Percentiles rank a stretch among this genome's conserved stretches.
Conservation (phyloP, 192 early-diverging fungal genomes). For the Diversispora eburnea region DNA sequence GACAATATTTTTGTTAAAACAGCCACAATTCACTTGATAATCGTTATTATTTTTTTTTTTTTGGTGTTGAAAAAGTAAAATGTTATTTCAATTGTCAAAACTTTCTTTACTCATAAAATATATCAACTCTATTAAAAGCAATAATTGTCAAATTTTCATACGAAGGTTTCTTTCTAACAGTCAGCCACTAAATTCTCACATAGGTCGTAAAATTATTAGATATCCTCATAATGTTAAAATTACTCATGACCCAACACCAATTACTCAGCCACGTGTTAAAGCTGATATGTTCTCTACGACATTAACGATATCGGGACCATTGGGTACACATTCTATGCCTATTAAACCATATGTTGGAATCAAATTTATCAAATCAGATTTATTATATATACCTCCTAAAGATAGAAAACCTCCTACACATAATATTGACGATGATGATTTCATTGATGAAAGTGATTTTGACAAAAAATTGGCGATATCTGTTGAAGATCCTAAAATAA, state of each 20-base stretch:
- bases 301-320: constrained; percentile 74
- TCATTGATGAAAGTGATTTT: constrained; percentile 8
- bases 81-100: no score
- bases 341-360: constrained; percentile 79
- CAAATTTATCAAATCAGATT: constrained; percentile 32
- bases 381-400: constrained; percentile 7
- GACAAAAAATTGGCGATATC: constrained; percentile 50
- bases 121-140: no score
- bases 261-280: constrained; percentile 60
- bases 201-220: constrained; percentile 75
- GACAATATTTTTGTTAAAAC: no score
- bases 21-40: no score
- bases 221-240: constrained; percentile 76
- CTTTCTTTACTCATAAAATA: no score
- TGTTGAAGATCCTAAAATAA: constrained; percentile 57
- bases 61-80: no score
- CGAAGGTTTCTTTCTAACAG: constrained; percentile 44
- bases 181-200: constrained; percentile 58
- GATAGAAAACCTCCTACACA: constrained; percentile 22
- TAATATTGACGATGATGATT: constrained; percentile 24
- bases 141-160: no score
- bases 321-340: constrained; percentile 73
- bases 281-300: constrained; percentile 59
- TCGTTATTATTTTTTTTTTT: no score
- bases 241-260: constrained; percentile 58